Percentiles rank a stretch among this genome's conserved stretches.
Evolutionary conservation across 768 basidiomycete species (phyloP).

Genomic region (Podaxis rugospora): DNA sequence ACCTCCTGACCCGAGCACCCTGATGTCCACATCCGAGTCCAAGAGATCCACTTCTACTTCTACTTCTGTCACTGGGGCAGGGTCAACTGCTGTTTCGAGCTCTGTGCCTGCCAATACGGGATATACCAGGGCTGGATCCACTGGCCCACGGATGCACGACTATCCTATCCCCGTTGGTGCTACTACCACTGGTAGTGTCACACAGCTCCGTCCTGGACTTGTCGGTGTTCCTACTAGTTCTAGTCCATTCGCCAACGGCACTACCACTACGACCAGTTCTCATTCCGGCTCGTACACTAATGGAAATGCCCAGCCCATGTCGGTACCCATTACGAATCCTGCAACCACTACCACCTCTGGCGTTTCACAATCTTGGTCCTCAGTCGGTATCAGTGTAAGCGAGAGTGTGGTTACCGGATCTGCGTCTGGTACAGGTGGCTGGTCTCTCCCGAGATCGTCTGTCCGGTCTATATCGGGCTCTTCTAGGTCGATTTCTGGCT

Average conservation of each 20-base stretch:
- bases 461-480: conserved; percentile 38
- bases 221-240: conserved; percentile 29
- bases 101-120: conserved; percentile 42
- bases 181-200: conserved; percentile 23
- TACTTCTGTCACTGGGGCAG: background rate
- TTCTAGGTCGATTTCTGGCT: conserved; percentile 28
- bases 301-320: conserved; percentile 18
- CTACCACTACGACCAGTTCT: too few species aligned
- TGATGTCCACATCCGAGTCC: conserved; percentile 20
- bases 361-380: conserved; percentile 17
- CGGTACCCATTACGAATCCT: conserved; percentile 27
- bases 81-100: conserved; percentile 32
- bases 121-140: conserved; percentile 25
- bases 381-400: conserved; percentile 13
- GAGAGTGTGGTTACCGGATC: conserved; percentile 10
- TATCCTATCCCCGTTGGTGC: conserved; percentile 45
- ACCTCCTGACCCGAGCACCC: conserved; percentile 32
- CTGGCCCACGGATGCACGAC: conserved; percentile 63
- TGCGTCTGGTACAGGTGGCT: conserved; percentile 25
- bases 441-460: conserved; percentile 55
- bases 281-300: background rate
- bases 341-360: background rate
- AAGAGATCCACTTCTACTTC: conserved; percentile 11
- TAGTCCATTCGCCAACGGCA: conserved; percentile 12
- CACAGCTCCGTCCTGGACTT: conserved; percentile 56